Conservation (phyloP, 2,329 filamentous ascomycete genomes). For the Achaetomium macrosporum region DNA sequence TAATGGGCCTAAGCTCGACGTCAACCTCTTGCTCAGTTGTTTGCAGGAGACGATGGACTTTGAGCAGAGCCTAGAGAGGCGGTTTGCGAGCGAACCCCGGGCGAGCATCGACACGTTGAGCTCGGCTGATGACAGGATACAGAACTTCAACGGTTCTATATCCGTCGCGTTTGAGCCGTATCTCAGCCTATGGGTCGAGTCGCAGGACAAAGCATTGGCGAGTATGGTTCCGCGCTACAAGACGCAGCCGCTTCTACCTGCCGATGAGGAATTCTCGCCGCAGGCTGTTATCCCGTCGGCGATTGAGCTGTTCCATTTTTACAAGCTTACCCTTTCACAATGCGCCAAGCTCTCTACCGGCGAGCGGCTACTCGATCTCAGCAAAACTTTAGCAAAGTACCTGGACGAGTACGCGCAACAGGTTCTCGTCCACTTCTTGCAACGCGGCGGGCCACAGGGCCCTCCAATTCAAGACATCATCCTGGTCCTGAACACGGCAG, state of each 20-base stretch:
- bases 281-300: constrained; percentile 89
- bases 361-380: constrained; percentile 77
- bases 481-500: constrained; percentile 88
- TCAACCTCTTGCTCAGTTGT: constrained; percentile 81
- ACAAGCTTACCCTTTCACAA: constrained; percentile 85
- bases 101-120: constrained; percentile 86
- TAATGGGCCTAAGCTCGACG: constrained; percentile 76
- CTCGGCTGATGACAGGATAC: constrained; percentile 67
- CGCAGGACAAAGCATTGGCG: constrained; percentile 84
- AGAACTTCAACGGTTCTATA: constrained; percentile 82
- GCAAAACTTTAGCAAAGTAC: constrained; percentile 82
- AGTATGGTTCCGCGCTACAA: constrained; percentile 83
- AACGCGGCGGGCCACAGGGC: constrained; percentile 47
- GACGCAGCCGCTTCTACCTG: constrained; percentile 68
- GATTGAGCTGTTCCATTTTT: constrained; percentile 96
- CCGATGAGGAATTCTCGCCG: constrained; percentile 86
- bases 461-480: constrained; percentile 68
- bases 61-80: constrained; percentile 81
- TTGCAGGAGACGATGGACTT: constrained; percentile 96
- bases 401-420: constrained; percentile 94
- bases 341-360: constrained; percentile 94
- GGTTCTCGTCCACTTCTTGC: constrained; percentile 69
- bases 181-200: constrained; percentile 93
- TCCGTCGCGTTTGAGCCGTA: constrained; percentile 98
- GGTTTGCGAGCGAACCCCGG: constrained; percentile 67